Conservation (phyloP, 257 asterid species). For the Capsicum chinense region DNA sequence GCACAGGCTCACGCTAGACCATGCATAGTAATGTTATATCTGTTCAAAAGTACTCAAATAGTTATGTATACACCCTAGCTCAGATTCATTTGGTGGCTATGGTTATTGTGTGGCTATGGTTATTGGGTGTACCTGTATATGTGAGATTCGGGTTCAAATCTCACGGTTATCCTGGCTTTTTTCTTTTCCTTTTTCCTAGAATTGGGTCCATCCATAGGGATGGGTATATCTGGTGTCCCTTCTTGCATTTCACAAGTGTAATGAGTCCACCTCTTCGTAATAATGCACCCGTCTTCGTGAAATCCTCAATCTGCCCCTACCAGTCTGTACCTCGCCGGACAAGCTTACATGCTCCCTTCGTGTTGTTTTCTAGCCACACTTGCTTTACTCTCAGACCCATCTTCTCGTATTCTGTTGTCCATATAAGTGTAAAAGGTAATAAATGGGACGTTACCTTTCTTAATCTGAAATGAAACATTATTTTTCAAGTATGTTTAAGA, state of each 20-base stretch:
- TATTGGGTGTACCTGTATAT: not conserved
- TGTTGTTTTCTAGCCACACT: not conserved
- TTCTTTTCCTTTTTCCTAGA: not conserved
- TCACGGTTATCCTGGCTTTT: not conserved
- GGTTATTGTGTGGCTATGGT: not conserved
- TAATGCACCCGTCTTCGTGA: not conserved
- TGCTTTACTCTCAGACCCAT: not conserved
- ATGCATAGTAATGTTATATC: not conserved
- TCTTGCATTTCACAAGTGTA: not conserved
- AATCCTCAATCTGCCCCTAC: not conserved
- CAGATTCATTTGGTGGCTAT: not conserved
- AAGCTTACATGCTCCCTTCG: not conserved
- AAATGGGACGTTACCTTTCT: constrained; percentile 1
- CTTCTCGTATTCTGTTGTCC: not conserved
- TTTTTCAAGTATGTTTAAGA: not conserved
- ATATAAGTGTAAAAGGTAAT: not conserved
- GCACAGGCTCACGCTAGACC: too few species aligned
- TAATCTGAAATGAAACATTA: not conserved
- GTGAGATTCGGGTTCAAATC: not conserved
- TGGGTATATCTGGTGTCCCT: not conserved
- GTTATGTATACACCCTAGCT: not conserved
- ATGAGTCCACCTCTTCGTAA: not conserved
- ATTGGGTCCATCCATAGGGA: not conserved
- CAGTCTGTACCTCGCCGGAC: not conserved
- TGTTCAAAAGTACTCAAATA: not conserved